These are phyloP conservation scores for Fusarium udum DNA, from an alignment of 2,329 filamentous ascomycete species.

Conservation along the genomic window DNA sequence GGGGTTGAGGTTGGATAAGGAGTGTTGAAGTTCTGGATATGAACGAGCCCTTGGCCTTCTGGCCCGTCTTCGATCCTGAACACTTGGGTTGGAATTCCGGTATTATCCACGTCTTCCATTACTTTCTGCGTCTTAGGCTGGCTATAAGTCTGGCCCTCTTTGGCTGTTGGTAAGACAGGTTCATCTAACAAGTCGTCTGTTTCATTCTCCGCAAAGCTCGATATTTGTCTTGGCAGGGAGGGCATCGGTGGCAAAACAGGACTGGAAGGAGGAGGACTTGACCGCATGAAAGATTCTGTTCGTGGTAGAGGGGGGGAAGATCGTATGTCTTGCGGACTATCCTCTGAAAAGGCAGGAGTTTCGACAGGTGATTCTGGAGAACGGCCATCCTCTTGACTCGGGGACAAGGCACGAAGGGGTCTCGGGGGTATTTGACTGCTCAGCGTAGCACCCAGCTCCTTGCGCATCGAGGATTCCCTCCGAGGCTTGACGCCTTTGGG, in stretches of 20 bases:
- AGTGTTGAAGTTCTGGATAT: constrained; percentile 49
- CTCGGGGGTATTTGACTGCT: constrained; percentile 55
- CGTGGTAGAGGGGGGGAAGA: constrained; percentile 88
- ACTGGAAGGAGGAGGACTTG: constrained; percentile 79
- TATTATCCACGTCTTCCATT: constrained; percentile 49
- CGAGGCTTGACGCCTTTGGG: constrained; percentile 55
- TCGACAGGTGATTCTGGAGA: constrained; percentile 65
- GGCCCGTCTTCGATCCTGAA: constrained; percentile 52
- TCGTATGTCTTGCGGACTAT: constrained; percentile 83
- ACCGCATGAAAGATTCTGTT: constrained; percentile 62
- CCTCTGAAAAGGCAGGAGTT: constrained; percentile 64
- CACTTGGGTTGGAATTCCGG: constrained; percentile 54
- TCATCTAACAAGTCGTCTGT: constrained; percentile 76
- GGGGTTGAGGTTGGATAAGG: constrained; percentile 39
- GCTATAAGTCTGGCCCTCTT: constrained; percentile 46
- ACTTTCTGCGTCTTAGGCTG: constrained; percentile 26
- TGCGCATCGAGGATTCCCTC: constrained; percentile 67
- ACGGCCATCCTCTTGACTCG: constrained; percentile 59
- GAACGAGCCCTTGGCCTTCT: constrained; percentile 48
- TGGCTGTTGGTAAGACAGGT: constrained; percentile 57
- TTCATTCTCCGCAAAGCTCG: constrained; percentile 86
- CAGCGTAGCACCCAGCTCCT: constrained; percentile 59
- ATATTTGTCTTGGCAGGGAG: constrained; percentile 72
- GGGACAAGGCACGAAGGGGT: constrained; percentile 52
- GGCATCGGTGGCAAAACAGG: constrained; percentile 75